phyloP scores from a whole-genome alignment of 805 yeast species.

The Candida namnaoensis region DNA sequence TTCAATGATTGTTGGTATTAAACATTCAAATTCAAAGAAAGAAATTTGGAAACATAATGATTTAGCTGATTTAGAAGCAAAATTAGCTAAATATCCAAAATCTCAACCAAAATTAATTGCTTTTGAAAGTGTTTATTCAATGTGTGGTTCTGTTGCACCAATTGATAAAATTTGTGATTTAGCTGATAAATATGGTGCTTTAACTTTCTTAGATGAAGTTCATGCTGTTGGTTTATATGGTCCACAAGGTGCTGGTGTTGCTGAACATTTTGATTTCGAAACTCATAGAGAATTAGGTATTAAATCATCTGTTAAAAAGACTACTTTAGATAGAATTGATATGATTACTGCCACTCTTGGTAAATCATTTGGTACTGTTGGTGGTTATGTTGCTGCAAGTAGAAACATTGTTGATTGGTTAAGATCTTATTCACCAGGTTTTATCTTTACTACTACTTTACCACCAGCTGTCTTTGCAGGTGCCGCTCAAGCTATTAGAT shows the following conservation, averaged over 20 bases:
- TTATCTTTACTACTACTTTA: conserved; percentile 90
- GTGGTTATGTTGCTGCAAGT: conserved; percentile 94
- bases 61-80: conserved; percentile 70
- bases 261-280: conserved; percentile 90
- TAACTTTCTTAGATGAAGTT: conserved; percentile 95
- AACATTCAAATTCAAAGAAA: conserved; percentile 81
- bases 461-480: conserved; percentile 99
- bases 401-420: conserved; percentile 85
- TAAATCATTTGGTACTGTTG: conserved; percentile 94
- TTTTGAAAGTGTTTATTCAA: conserved; percentile 93
- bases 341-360: conserved; percentile 97
- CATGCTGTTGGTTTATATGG: conserved; percentile 99
- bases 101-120: conserved; percentile 93
- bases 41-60: conserved; percentile 91
- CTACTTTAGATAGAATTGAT: conserved; percentile 85
- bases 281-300: conserved; percentile 66
- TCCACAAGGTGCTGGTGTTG: conserved; percentile 99
- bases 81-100: conserved; percentile 72
- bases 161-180: conserved; percentile 87
- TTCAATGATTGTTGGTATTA: conserved; percentile 94
- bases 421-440: conserved; percentile 94
- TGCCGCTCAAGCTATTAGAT: conserved; percentile 77
- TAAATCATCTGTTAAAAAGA: conserved; percentile 38
- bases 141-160: conserved; percentile 97
- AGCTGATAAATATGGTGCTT: conserved; percentile 96